Percentiles rank a stretch among this genome's conserved stretches.
Evolutionary conservation across 306 rosid genomes (phyloP).

Genomic region (Quercus alba): DNA sequence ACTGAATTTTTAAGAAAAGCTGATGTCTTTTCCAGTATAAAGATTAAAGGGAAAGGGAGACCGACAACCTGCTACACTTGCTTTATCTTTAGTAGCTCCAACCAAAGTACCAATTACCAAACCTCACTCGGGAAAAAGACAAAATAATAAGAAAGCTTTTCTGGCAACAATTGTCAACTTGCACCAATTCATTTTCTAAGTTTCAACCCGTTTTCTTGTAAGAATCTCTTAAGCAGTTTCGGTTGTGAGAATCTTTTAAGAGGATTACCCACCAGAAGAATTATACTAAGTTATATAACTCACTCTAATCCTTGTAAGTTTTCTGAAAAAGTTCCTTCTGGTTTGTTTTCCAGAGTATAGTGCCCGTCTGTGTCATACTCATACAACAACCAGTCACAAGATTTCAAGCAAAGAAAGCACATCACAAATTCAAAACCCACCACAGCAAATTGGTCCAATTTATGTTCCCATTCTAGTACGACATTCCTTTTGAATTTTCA

Average conservation of each 20-base stretch:
- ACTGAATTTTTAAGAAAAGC: neutral
- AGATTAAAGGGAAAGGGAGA: neutral
- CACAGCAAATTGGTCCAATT: too few relatives aligned
- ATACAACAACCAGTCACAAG: too few relatives aligned
- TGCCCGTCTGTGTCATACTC: too few relatives aligned
- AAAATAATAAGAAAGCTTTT: neutral
- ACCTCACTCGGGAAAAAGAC: neutral
- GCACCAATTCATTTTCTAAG: conserved; percentile 12
- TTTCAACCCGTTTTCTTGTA: neutral
- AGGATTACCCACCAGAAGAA: too few relatives aligned
- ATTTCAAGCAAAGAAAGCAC: too few relatives aligned
- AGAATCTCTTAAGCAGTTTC: neutral
- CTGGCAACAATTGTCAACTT: neutral
- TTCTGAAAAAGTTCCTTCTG: too few relatives aligned
- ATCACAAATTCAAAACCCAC: too few relatives aligned
- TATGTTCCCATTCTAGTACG: too few relatives aligned
- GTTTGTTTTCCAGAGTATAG: too few relatives aligned
- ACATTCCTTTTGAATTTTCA: too few relatives aligned
- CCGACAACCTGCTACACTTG: conserved; percentile 23
- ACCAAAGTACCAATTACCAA: conserved; percentile 13
- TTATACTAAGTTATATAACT: too few relatives aligned
- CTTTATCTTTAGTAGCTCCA: conserved; percentile 24
- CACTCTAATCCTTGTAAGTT: too few relatives aligned
- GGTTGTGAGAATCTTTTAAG: neutral
- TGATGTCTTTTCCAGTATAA: neutral